Base-by-base conservation (phyloP, 805 yeast genomes). In the Spathaspora passalidarum region DNA sequence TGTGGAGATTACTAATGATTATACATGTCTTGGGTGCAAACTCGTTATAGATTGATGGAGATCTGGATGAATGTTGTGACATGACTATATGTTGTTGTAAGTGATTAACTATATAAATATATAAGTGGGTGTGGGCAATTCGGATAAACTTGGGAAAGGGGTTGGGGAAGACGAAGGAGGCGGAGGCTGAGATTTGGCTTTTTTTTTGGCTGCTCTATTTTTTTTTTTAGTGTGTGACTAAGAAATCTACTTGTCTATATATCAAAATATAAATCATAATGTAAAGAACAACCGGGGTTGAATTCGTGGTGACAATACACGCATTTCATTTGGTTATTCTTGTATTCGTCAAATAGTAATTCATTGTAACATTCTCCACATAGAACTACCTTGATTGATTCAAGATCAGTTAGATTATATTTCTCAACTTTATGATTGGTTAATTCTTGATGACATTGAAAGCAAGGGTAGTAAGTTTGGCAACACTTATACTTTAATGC, bases 401-500 rank as follows among this genome's bases (percentile, higher is more conserved):
- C 32, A 1, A 32, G 46, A 7, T 51, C 53, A 5, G 7, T 7
- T 13, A 14, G 34, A 23, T 37, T 11, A 56, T 59, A 62, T 34
- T 54, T 53, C 16, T 22, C 39, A 2, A 46, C 32, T 9, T 39
- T 43, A 36, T 56, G 63, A n/a, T 42, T 37, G 5, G 49, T 34
- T 23, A 36, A 42, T 25, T 53, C 56, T 17, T 50, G 49, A 49
- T 72, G 76, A 53, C 76, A 72, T 50, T 67, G 48, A 52, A 54
- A 66, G 54, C 76, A 72, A 2, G 75, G 73, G 48, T 57, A 72
- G 47, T 62, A 72, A 13, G 43, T 40, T 4, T 46, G 50, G 48
- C 76, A 72, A 54, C 76, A 72, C 48, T 58, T 57, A 51, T 66
- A 69, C 46, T 66, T 68, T 38, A 72, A 51, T 10, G 75, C 75